Conservation (phyloP, 306 rosid species). For the Vachellia pachyceras region DNA sequence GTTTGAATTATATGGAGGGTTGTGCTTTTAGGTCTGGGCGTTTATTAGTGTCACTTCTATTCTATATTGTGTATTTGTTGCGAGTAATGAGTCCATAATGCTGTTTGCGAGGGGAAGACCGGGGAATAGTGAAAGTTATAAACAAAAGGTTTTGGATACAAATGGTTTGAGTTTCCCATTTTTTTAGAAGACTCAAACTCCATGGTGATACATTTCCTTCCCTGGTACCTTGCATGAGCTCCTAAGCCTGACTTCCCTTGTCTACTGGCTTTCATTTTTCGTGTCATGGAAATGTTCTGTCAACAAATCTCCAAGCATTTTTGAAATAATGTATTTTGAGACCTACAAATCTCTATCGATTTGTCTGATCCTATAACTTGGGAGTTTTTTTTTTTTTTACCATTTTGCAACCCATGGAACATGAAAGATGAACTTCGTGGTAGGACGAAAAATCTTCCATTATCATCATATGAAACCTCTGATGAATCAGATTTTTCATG, state of each 20-base stretch:
- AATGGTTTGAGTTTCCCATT: conserved; percentile 33
- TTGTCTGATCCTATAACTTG: background rate
- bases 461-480: no score
- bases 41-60: conserved; percentile 30
- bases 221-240: background rate
- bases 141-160: conserved; percentile 41
- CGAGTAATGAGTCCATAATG: conserved; percentile 25
- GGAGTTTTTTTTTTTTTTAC: background rate
- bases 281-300: background rate
- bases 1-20: conserved; percentile 51
- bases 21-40: conserved; percentile 48
- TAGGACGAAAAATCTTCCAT: background rate
- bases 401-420: background rate
- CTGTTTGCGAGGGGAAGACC: conserved; percentile 25
- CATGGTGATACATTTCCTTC: background rate
- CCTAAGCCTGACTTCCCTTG: background rate
- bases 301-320: background rate
- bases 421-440: background rate
- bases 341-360: background rate
- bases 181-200: conserved; percentile 13
- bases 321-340: background rate
- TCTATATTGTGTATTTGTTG: conserved; percentile 36
- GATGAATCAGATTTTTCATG: background rate
- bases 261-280: background rate
- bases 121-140: conserved; percentile 26